Percentiles rank a stretch among this genome's conserved stretches.
Evolutionary conservation across 2,329 filamentous ascomycete genomes (phyloP).

Genomic region (Exophiala bonariae): DNA sequence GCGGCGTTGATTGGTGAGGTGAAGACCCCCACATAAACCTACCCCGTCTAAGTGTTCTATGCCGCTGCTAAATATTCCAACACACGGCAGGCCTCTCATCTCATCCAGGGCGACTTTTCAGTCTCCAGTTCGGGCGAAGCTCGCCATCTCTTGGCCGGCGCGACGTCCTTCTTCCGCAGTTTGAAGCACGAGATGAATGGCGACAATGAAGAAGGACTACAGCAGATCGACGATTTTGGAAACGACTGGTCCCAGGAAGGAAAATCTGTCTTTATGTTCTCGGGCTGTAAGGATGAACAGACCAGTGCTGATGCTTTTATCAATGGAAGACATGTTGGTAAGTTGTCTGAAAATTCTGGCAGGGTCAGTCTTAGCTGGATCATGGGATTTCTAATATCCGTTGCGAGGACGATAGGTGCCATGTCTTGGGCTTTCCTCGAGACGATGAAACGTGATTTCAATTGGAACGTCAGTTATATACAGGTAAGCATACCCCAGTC

Average conservation of each 20-base stretch:
- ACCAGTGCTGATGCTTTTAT: slow-evolving; percentile 52
- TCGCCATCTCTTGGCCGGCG: slow-evolving; percentile 53
- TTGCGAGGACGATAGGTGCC: slow-evolving; percentile 12
- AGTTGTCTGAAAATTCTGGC: slow-evolving; percentile 7
- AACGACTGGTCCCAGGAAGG: slow-evolving; percentile 47
- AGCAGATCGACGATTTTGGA: slow-evolving; percentile 41
- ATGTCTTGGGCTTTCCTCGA: slow-evolving; percentile 29
- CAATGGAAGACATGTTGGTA: slow-evolving; percentile 36
- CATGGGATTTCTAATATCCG: slow-evolving; percentile 10
- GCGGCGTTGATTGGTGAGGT: slow-evolving; percentile 53
- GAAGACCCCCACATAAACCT: too few relatives aligned
- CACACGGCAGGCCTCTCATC: slow-evolving; percentile 19
- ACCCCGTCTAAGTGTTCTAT: too few relatives aligned
- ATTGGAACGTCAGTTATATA: slow-evolving; percentile 25
- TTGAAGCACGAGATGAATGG: slow-evolving; percentile 44
- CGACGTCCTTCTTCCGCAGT: slow-evolving; percentile 52
- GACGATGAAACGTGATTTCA: slow-evolving; percentile 25
- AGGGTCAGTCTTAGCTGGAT: neutral
- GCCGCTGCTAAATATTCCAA: too few relatives aligned
- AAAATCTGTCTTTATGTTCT: slow-evolving; percentile 53
- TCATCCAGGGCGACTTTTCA: slow-evolving; percentile 52
- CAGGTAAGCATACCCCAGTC: slow-evolving; percentile 15
- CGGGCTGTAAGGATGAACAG: slow-evolving; percentile 53
- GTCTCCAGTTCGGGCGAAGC: slow-evolving; percentile 48
- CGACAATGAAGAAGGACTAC: slow-evolving; percentile 43